Percentiles rank a stretch among this genome's conserved stretches.
These are phyloP conservation scores for Irpex rosettiformis DNA, from an alignment of 1,284 basidiomycete genomes.

Conservation along the genomic window DNA sequence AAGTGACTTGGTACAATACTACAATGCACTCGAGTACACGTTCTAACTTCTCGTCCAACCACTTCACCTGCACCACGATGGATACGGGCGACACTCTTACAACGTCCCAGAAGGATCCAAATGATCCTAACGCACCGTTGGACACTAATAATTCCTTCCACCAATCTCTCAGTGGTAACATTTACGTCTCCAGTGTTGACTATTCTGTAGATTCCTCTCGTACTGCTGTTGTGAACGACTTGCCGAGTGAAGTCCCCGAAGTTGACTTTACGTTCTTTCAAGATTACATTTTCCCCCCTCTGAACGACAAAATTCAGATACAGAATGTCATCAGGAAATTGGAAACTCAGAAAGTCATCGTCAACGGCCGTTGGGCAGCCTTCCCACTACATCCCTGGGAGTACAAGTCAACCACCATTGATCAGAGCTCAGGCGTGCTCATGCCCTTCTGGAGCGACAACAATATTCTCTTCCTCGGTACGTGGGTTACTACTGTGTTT, in stretches of 20 bases:
- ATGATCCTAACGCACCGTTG: neutral
- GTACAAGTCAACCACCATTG: constrained; percentile 74
- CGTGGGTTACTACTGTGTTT: constrained; percentile 19
- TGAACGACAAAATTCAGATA: neutral
- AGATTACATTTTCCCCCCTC: neutral
- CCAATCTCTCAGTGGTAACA: neutral
- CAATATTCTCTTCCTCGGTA: constrained; percentile 89
- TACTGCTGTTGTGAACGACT: neutral
- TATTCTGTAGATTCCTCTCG: neutral
- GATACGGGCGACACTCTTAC: neutral
- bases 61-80: neutral
- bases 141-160: neutral
- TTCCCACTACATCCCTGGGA: neutral
- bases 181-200: neutral
- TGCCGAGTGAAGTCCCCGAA: neutral
- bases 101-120: neutral
- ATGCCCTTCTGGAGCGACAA: constrained; percentile 99
- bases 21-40: too few relatives aligned
- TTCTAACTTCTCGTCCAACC: too few relatives aligned
- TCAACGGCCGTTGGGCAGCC: neutral
- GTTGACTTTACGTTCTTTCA: neutral
- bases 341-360: neutral
- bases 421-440: constrained; percentile 88
- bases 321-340: neutral
- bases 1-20: too few relatives aligned